Percentiles rank a stretch among this genome's conserved stretches.
Evolutionary conservation across 371 early-diverging fungal genomes (phyloP).

Genomic region (Actinomortierella wolfii): DNA sequence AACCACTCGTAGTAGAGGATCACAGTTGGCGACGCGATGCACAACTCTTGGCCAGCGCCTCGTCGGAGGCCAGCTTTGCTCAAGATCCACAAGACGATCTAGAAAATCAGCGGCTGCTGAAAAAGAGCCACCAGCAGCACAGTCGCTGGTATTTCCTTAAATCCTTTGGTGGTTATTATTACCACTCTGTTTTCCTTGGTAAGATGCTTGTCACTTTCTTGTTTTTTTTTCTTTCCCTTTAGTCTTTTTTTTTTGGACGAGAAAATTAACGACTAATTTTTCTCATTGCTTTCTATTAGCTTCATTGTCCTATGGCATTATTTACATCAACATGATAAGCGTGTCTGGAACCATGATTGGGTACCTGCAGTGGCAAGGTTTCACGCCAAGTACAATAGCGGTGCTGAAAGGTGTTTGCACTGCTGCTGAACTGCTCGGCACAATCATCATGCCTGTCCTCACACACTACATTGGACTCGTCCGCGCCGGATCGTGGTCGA

Average conservation of each 20-base stretch:
- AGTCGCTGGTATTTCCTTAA: neutral
- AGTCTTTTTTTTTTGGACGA: neutral
- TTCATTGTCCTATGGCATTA: neutral
- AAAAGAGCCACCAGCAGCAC: too few species aligned
- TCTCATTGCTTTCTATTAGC: neutral
- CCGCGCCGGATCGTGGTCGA: slow-evolving; percentile 50
- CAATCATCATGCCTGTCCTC: slow-evolving; percentile 43
- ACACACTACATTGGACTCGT: slow-evolving; percentile 46
- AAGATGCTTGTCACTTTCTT: neutral
- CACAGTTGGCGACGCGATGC: too few species aligned
- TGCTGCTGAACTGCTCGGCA: slow-evolving; percentile 31
- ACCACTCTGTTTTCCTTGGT: slow-evolving; percentile 32
- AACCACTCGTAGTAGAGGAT: too few species aligned
- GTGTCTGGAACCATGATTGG: slow-evolving; percentile 55
- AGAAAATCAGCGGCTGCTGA: too few species aligned
- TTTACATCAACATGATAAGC: slow-evolving; percentile 39
- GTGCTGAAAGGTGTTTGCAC: slow-evolving; percentile 34
- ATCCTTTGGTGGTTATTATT: slow-evolving; percentile 19
- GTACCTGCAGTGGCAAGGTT: slow-evolving; percentile 47
- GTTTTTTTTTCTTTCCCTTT: neutral
- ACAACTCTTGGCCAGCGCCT: too few species aligned
- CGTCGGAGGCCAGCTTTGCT: too few species aligned
- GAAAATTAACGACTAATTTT: too few species aligned
- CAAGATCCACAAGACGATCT: too few species aligned
- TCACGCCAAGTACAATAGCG: slow-evolving; percentile 29